phyloP scores from a whole-genome alignment of 257 asterid species.

The Hygrophila difformis region DNA sequence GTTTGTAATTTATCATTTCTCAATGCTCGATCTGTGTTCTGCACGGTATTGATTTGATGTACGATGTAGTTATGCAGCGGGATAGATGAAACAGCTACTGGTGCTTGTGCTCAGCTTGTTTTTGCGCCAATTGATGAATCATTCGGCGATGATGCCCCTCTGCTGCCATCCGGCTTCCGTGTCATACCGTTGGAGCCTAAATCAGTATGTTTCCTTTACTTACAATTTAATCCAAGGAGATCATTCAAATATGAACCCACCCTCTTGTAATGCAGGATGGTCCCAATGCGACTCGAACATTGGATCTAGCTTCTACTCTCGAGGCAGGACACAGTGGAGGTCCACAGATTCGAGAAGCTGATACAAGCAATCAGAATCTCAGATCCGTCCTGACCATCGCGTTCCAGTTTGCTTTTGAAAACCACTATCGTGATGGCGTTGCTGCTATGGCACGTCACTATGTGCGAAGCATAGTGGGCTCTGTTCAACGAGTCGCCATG shows the following conservation, averaged over 20 bases:
- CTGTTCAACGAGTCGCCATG: slow-evolving; percentile 72
- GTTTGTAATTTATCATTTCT: background rate
- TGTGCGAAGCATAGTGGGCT: slow-evolving; percentile 58
- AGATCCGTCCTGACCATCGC: slow-evolving; percentile 67
- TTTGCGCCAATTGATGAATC: slow-evolving; percentile 83
- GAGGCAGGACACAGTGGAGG: slow-evolving; percentile 43
- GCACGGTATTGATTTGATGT: too few relatives aligned
- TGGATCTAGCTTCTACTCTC: slow-evolving; percentile 70
- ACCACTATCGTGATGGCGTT: slow-evolving; percentile 58
- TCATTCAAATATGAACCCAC: too few relatives aligned
- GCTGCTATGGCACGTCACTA: slow-evolving; percentile 87
- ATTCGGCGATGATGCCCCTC: slow-evolving; percentile 72
- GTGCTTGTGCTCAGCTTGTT: slow-evolving; percentile 77
- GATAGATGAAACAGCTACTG: slow-evolving; percentile 54
- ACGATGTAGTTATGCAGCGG: slow-evolving; percentile 63
- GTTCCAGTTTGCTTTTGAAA: slow-evolving; percentile 72
- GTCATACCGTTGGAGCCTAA: slow-evolving; percentile 64
- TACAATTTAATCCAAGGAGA: background rate
- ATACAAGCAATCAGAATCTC: slow-evolving; percentile 28
- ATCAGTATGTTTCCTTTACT: slow-evolving; percentile 39
- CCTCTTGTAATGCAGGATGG: slow-evolving; percentile 39
- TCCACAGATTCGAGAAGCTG: slow-evolving; percentile 19
- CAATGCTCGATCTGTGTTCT: too few relatives aligned
- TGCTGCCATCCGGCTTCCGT: slow-evolving; percentile 78
- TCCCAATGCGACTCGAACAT: slow-evolving; percentile 41